These are phyloP conservation scores for Monosporascus sp. DNA, from an alignment of 2,329 filamentous ascomycete genomes.

Conservation along the genomic window DNA sequence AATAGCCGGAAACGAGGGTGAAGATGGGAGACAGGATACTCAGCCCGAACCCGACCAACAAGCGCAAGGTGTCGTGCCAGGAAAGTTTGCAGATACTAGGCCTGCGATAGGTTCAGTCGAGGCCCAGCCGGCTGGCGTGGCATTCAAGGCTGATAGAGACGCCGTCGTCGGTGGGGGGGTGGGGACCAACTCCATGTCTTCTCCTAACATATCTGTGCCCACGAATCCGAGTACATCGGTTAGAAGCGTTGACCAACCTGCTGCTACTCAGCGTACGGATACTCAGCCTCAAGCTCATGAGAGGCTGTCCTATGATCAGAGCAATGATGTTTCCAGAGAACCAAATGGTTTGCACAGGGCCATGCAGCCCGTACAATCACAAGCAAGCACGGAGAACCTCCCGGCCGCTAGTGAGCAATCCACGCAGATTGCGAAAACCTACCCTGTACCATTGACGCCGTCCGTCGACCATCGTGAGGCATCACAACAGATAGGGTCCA, in stretches of 20 bases:
- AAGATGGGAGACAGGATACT: conserved; percentile 29
- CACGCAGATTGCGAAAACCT: background rate
- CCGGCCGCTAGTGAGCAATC: background rate
- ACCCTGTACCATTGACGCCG: conserved; percentile 3
- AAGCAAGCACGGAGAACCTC: background rate
- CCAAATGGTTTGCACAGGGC: background rate
- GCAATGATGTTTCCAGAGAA: background rate
- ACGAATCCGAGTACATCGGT: background rate
- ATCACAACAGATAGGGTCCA: background rate
- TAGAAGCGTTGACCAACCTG: background rate
- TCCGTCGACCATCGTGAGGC: conserved; percentile 1
- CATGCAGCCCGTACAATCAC: background rate
- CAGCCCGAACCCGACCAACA: conserved; percentile 9
- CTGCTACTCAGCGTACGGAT: background rate
- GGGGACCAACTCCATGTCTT: background rate
- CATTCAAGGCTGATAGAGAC: no score
- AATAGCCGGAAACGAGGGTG: conserved; percentile 31
- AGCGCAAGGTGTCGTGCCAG: conserved; percentile 13
- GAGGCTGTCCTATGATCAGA: background rate
- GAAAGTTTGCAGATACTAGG: background rate
- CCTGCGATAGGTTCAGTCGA: conserved; percentile 10
- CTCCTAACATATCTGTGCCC: background rate
- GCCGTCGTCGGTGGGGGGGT: no score
- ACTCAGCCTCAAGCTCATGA: background rate
- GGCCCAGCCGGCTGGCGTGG: conserved; percentile 6